Base-by-base conservation (phyloP, 2,329 filamentous ascomycete genomes). In the Ascocoryne sarcoides region DNA sequence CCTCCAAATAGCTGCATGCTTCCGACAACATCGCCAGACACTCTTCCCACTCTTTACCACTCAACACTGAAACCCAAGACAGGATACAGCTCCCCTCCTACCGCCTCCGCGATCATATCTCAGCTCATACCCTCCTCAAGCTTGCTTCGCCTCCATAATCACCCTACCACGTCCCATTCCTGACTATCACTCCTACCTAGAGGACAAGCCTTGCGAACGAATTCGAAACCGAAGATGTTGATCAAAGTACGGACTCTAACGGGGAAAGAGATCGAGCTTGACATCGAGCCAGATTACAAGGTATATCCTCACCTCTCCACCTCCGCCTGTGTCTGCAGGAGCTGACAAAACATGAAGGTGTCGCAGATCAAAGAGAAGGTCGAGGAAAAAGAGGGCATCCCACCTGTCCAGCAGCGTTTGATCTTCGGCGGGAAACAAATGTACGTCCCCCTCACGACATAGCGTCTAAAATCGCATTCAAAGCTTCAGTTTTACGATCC, bases 341-440 rank as follows among this genome's bases (percentile, higher is more conserved):
- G 8, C 10, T 38, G 2, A 20, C 20, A 19, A n/a, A n/a, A n/a
- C n/a, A n/a, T 44, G 10, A 21, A 94, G 88, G 85, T 96, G 54
- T 82, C 84, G 30, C 81, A 89, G 63, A 96, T 98, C 73, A 98
- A 98, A 74, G 92, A 96, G 68, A 89, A 90, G 58, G 92, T 98
- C 41, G 92, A 98, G 66, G 92, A 98, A 71, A 96, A 96, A 68
- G 92, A 96, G 62, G 92, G 92, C 42, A 98, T 98, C 56, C 90
- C 92, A 32, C 92, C 92, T 1, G 88, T 92, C 14, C 92, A 98
- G 67, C 92, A 98, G 67, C 82, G 92, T 44, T 70, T 98, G 51
- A 98, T 98, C 59, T 95, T 83, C 61, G 88, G 90, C 39, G 92
- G 92, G 58, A 98, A 98, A 71, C 92, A 98, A 64, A 95, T 98